Conservation (phyloP, 1,284 basidiomycete genomes). For the Dichomitus squalens region DNA sequence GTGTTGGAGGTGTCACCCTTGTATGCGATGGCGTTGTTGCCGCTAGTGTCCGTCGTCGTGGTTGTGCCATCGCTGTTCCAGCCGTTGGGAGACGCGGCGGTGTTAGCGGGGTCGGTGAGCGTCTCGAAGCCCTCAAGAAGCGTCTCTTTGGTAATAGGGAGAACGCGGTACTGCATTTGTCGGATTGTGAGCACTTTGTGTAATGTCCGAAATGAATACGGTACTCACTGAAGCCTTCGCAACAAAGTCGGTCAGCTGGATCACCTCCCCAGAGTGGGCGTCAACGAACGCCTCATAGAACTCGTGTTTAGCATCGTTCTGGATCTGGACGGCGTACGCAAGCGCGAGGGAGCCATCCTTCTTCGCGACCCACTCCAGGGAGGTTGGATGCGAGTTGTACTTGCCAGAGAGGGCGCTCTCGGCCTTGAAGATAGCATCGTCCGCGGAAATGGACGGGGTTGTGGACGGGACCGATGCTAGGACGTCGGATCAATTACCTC, state of each 20-base stretch:
- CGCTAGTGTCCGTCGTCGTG: slow-evolving; percentile 34
- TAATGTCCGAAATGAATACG: not conserved
- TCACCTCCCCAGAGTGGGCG: slow-evolving; percentile 53
- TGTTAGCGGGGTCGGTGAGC: slow-evolving; percentile 45
- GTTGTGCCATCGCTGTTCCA: slow-evolving; percentile 57
- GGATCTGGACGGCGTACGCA: slow-evolving; percentile 57
- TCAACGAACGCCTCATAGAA: slow-evolving; percentile 71
- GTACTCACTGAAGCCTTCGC: slow-evolving; percentile 43
- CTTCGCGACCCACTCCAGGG: slow-evolving; percentile 47
- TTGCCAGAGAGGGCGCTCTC: slow-evolving; percentile 44
- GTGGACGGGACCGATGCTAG: slow-evolving; percentile 35
- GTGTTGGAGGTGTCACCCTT: slow-evolving; percentile 33
- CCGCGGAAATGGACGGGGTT: slow-evolving; percentile 28
- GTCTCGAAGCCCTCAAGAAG: slow-evolving; percentile 42
- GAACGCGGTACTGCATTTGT: slow-evolving; percentile 41
- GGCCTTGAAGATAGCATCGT: slow-evolving; percentile 31
- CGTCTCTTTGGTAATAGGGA: slow-evolving; percentile 43
- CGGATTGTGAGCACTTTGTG: too few relatives aligned
- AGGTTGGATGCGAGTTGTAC: slow-evolving; percentile 39
- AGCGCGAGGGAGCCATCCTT: slow-evolving; percentile 49
- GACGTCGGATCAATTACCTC: not conserved
- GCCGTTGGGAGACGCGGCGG: slow-evolving; percentile 45
- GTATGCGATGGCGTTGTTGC: slow-evolving; percentile 46
- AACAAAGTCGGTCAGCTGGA: slow-evolving; percentile 59
- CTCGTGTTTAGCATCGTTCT: slow-evolving; percentile 50